Conservation (phyloP, 495 filamentous ascomycete species). For the Penicillium cinerascens region DNA sequence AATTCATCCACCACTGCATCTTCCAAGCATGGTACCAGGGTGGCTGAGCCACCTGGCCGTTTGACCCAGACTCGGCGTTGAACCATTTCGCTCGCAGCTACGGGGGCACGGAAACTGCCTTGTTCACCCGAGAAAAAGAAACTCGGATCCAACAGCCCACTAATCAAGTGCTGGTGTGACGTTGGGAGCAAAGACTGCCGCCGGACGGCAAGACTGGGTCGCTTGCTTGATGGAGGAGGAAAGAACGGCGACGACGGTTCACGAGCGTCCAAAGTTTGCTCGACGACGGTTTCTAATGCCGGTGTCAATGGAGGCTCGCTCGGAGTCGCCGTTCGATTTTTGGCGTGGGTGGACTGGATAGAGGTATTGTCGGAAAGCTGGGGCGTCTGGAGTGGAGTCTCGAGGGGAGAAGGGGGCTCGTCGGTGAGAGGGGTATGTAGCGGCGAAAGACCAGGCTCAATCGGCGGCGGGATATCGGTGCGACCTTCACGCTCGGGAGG, state of each 20-base stretch:
- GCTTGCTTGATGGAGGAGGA: slow-evolving; percentile 27
- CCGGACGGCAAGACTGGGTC: slow-evolving; percentile 42
- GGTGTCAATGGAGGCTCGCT: slow-evolving; percentile 30
- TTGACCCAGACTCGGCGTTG: slow-evolving; percentile 92
- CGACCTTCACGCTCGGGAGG: slow-evolving; percentile 6
- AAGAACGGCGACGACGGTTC: slow-evolving; percentile 16
- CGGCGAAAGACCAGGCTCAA: slow-evolving; percentile 16
- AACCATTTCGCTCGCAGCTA: slow-evolving; percentile 36
- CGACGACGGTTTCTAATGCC: slow-evolving; percentile 32
- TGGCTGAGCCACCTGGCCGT: slow-evolving; percentile 78
- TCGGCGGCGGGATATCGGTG: slow-evolving; percentile 12
- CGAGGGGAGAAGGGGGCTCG: slow-evolving; percentile 17
- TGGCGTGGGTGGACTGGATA: slow-evolving; percentile 14
- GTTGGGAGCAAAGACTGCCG: slow-evolving; percentile 50
- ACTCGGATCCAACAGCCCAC: slow-evolving; percentile 34
- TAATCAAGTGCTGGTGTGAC: slow-evolving; percentile 45
- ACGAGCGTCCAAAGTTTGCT: slow-evolving; percentile 18
- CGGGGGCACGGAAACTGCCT: slow-evolving; percentile 15
- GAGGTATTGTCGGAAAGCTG: slow-evolving; percentile 26
- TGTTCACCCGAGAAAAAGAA: slow-evolving; percentile 26
- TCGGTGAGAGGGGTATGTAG: slow-evolving; percentile 24
- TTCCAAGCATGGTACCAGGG: slow-evolving; percentile 76
- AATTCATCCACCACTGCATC: slow-evolving; percentile 95
- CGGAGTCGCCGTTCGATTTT: slow-evolving; percentile 8
- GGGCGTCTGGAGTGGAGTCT: slow-evolving; percentile 21